Conservation (phyloP, 108 stramenopile genomes). For the Schizochytrium sp. region DNA sequence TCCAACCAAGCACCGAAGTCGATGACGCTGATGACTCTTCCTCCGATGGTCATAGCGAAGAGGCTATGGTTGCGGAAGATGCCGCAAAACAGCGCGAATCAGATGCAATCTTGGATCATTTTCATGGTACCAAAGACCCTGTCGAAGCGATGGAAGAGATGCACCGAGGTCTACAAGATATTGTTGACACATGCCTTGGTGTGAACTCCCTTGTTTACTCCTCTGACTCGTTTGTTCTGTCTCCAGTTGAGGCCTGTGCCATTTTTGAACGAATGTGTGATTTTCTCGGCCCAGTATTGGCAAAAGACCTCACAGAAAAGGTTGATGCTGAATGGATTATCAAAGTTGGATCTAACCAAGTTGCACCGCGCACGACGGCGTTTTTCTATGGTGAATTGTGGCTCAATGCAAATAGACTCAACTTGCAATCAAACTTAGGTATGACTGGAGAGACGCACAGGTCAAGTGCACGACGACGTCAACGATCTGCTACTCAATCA, state of each 20-base stretch:
- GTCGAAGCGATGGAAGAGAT: neutral
- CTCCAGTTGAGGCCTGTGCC: neutral
- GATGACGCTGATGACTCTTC: neutral
- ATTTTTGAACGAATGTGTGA: slow-evolving; percentile 33
- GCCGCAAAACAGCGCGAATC: neutral
- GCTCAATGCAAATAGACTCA: neutral
- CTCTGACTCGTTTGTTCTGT: neutral
- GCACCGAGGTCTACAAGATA: neutral
- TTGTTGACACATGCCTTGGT: neutral
- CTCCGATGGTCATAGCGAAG: no score
- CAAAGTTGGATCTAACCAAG: neutral
- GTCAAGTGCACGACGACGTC: no score
- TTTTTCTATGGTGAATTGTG: slow-evolving; percentile 34
- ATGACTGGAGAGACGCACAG: no score
- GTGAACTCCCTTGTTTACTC: neutral
- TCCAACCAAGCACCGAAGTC: neutral
- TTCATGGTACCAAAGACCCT: neutral
- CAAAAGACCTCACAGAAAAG: neutral
- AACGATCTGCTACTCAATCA: no score
- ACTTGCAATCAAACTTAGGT: neutral
- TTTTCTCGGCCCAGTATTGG: neutral
- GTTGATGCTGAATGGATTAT: neutral
- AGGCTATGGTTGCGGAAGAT: neutral
- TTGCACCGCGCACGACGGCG: neutral
- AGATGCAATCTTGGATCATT: neutral